Evolutionary conservation across 83 land plant species (phyloP), one percentile per base, ranked within the genome.

Genomic region (Thuja plicata): DNA sequence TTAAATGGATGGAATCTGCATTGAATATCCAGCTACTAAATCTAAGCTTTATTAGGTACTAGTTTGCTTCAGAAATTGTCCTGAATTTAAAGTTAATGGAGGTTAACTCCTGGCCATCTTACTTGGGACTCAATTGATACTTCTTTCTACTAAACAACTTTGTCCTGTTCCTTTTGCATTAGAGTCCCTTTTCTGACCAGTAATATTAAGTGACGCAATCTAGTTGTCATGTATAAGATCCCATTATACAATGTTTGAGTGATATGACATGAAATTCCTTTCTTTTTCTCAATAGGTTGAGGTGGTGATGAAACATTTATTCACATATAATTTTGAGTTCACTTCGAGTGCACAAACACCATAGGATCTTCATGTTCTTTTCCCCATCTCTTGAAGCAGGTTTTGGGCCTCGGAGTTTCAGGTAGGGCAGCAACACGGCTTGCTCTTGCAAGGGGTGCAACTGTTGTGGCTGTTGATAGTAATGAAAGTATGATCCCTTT

Each of bases 371-470:
- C 43, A 82, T 82, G 43, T n/a, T 45, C 21, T 27, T 19, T 21
- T 21, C n/a, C 3, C 27, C 30, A 45, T 46, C 50, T 82, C 55
- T 70, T 80, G 70, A 82, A 62, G 88, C 90, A 94, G 97, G 94
- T 95, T 35, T 87, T 95, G 17, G 97, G 97, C 38, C 90, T 95
- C n/a, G 97, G 97, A 46, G 88, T 85, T 60, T 95, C 97, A 35
- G 97, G 96, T 46, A 91, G 94, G 79, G 92, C 97, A 78, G 97
- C 96, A 66, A 91, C 93, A 66, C 93, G 86, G 88, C 93, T 95
- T 90, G 97, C 97, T 38, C 91, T 95, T 76, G 92, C 94, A 32
- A 89, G 97, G 81, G 96, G 96, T 5, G 97, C 97, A 34, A 87
- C 88, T 90, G 97, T 95, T 87, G 84, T 95, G 55, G 97, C 91